These are phyloP conservation scores for Zostera marina DNA, from an alignment of 116 monocot genomes.

Conservation along the genomic window DNA sequence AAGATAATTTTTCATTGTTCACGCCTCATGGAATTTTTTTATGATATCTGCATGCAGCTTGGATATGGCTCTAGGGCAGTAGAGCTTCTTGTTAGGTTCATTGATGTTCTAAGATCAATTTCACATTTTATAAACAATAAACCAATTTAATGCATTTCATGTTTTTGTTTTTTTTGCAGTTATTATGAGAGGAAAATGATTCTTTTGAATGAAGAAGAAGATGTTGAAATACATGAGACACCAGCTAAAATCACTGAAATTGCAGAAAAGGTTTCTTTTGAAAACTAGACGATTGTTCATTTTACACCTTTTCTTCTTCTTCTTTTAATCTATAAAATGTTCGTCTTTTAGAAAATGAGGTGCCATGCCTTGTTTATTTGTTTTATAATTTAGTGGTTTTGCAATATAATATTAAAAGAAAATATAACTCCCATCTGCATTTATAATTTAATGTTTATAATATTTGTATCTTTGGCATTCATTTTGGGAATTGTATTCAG, in stretches of 20 bases:
- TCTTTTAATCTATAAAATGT: no score
- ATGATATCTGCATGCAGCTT: slow-evolving; percentile 29
- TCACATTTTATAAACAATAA: neutral
- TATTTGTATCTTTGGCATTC: no score
- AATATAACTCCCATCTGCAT: no score
- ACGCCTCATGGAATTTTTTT: no score
- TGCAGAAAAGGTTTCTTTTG: slow-evolving; percentile 60
- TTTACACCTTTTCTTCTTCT: neutral
- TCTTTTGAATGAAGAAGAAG: slow-evolving; percentile 35
- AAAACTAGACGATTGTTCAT: neutral
- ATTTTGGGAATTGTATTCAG: no score
- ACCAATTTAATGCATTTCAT: neutral
- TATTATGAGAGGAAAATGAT: slow-evolving; percentile 81
- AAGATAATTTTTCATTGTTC: slow-evolving; percentile 1
- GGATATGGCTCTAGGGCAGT: slow-evolving; percentile 86
- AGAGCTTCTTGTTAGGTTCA: slow-evolving; percentile 72
- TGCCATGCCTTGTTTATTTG: no score
- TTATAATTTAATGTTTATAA: no score
- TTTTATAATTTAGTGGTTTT: neutral
- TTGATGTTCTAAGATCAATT: neutral
- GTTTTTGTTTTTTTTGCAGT: slow-evolving; percentile 26
- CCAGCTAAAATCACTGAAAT: slow-evolving; percentile 54
- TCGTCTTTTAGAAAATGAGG: no score
- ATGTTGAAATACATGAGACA: slow-evolving; percentile 34
- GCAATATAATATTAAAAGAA: neutral